Evolutionary conservation across 331 rosid species (phyloP).

Genomic region (Acacia concinna): DNA sequence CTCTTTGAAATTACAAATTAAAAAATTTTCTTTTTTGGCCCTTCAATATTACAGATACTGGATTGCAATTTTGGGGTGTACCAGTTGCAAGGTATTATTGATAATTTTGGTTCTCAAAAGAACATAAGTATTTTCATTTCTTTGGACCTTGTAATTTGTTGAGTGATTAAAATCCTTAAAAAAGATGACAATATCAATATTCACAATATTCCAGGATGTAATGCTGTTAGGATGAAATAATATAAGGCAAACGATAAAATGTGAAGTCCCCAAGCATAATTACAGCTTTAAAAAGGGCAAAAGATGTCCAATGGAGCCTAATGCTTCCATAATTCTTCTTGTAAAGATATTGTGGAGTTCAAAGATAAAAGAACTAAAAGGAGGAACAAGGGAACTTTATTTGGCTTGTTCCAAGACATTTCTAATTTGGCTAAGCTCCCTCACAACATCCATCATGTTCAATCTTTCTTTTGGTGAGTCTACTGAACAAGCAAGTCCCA

Average conservation of each 20-base stretch:
- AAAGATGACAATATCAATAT: too few relatives aligned
- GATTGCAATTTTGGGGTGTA: neutral
- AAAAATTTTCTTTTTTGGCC: neutral
- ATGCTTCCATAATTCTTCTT: neutral
- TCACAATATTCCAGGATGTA: neutral
- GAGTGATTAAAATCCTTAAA: too few relatives aligned
- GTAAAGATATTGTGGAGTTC: neutral
- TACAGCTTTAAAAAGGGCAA: neutral
- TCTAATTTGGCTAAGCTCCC: neutral
- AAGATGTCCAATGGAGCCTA: neutral
- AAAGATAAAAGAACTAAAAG: neutral
- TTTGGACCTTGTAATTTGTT: too few relatives aligned
- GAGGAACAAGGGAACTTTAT: neutral
- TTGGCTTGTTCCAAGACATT: neutral
- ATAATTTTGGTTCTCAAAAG: neutral
- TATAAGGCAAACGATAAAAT: neutral
- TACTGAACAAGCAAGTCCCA: neutral
- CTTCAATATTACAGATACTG: neutral
- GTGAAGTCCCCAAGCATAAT: neutral
- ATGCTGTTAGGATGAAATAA: neutral
- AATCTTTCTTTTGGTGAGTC: neutral
- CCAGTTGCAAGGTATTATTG: neutral
- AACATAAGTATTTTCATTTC: too few relatives aligned
- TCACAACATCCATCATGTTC: neutral
- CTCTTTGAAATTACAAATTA: neutral